A percentile compares a stretch with the other conserved stretches of the same genome.
Evolutionary conservation across 2,329 filamentous ascomycete genomes (phyloP).

Genomic region (Xylariaceae sp.): DNA sequence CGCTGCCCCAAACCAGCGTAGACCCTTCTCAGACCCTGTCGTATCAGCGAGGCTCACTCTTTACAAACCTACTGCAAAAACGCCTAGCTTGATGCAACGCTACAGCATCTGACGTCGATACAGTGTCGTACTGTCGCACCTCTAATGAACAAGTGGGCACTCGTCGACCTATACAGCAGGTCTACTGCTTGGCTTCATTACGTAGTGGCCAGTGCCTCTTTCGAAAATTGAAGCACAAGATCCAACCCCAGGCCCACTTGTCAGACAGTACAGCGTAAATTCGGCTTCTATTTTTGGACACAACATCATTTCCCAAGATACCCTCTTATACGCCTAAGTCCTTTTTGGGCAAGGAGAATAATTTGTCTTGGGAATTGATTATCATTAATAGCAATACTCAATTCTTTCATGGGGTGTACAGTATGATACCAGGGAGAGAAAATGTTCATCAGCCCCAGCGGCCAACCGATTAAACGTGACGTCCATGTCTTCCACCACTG

Average conservation of each 20-base stretch:
- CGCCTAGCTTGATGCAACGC: conserved; percentile 19
- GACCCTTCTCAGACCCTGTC: not conserved
- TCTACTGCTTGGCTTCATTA: too few species aligned
- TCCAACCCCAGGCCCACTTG: conserved; percentile 24
- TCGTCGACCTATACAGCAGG: not conserved
- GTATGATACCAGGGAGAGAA: too few species aligned
- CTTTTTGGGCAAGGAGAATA: not conserved
- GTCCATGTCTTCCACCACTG: too few species aligned
- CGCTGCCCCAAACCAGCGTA: not conserved
- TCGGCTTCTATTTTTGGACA: conserved; percentile 23
- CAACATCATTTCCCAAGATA: conserved; percentile 15
- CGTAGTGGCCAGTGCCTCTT: too few species aligned
- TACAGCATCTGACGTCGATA: conserved; percentile 14
- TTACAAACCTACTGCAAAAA: conserved; percentile 9
- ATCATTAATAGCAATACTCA: too few species aligned
- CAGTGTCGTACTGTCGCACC: not conserved
- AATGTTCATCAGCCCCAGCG: too few species aligned
- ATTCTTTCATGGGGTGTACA: too few species aligned
- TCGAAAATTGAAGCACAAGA: too few species aligned
- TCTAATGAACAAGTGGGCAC: not conserved
- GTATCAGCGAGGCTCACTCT: conserved; percentile 16
- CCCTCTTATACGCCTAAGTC: too few species aligned
- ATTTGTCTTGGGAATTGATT: too few species aligned
- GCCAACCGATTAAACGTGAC: too few species aligned
- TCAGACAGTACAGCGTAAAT: conserved; percentile 5